Conservation (phyloP, 1,284 basidiomycete species). For the Erythrobasidium hasegawianum region DNA sequence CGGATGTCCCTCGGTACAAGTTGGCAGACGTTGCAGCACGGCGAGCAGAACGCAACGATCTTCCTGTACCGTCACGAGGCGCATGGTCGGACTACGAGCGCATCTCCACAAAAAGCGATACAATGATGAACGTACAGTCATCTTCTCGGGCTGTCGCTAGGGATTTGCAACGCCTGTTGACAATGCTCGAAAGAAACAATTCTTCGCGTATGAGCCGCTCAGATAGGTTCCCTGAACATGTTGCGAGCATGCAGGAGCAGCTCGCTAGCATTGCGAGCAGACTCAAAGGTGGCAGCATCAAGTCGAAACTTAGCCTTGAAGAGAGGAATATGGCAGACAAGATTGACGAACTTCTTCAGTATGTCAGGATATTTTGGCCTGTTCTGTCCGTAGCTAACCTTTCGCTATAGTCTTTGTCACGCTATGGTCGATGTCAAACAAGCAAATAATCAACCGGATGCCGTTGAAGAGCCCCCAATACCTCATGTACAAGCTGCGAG, state of each 20-base stretch:
- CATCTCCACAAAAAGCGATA: conserved; percentile 16
- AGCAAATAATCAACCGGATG: background rate
- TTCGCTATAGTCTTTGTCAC: background rate
- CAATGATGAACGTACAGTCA: background rate
- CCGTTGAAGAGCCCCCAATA: too few relatives aligned
- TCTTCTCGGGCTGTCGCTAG: conserved; percentile 29
- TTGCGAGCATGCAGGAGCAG: conserved; percentile 24
- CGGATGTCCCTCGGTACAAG: conserved; percentile 14
- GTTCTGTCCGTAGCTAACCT: background rate
- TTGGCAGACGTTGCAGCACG: background rate
- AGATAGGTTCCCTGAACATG: conserved; percentile 9
- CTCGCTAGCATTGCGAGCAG: conserved; percentile 17
- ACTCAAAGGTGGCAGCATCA: background rate
- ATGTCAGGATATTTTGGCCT: background rate
- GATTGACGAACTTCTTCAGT: conserved; percentile 23
- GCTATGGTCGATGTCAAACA: conserved; percentile 15
- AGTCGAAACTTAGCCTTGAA: background rate
- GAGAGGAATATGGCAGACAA: conserved; percentile 21
- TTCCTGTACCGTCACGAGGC: conserved; percentile 6
- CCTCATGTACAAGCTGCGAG: too few relatives aligned
- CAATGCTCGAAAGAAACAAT: conserved; percentile 25
- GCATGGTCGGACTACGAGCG: conserved; percentile 30
- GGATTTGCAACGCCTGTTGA: conserved; percentile 31
- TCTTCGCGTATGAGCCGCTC: background rate
- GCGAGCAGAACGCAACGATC: background rate